Evolutionary conservation across 805 yeast genomes (phyloP).

Genomic region (Pichia insulana): DNA sequence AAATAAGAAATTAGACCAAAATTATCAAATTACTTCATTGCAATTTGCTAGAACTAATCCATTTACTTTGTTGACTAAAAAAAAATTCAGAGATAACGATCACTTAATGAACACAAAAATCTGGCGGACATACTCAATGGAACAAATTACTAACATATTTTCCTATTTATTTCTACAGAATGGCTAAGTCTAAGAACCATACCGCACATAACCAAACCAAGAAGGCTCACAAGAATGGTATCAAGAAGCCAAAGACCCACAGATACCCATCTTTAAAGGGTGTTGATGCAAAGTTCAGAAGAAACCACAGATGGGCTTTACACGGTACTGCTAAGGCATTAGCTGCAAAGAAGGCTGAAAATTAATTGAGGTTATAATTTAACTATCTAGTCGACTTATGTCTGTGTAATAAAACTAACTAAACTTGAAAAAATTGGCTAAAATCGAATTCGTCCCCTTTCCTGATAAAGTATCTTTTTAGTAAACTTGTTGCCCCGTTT

Average conservation of each 20-base stretch:
- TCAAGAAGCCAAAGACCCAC: conserved; percentile 97
- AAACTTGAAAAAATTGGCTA: background rate
- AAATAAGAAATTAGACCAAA: too few relatives aligned
- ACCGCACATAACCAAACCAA: conserved; percentile 99
- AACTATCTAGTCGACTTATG: conserved; percentile 1
- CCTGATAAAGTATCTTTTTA: too few relatives aligned
- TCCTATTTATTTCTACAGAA: conserved; percentile 26
- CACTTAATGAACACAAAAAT: too few relatives aligned
- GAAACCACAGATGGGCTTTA: conserved; percentile 99
- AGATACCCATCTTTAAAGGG: conserved; percentile 97
- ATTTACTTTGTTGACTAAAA: too few relatives aligned
- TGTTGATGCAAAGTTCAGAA: conserved; percentile 98
- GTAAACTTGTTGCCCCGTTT: too few relatives aligned
- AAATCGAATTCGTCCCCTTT: background rate
- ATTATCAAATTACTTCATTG: too few relatives aligned
- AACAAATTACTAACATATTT: conserved; percentile 6
- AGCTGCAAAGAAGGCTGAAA: conserved; percentile 50
- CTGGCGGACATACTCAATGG: too few relatives aligned
- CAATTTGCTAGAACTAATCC: too few relatives aligned
- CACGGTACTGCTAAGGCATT: conserved; percentile 95
- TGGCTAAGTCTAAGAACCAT: conserved; percentile 99
- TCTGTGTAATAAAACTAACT: conserved; percentile 4
- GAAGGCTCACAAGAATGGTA: conserved; percentile 99
- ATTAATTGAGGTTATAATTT: conserved; percentile 13
- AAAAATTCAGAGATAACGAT: too few relatives aligned